These are phyloP conservation scores for Thalassiosira allenii DNA, from an alignment of 352 stramenopile genomes.

Conservation along the genomic window DNA sequence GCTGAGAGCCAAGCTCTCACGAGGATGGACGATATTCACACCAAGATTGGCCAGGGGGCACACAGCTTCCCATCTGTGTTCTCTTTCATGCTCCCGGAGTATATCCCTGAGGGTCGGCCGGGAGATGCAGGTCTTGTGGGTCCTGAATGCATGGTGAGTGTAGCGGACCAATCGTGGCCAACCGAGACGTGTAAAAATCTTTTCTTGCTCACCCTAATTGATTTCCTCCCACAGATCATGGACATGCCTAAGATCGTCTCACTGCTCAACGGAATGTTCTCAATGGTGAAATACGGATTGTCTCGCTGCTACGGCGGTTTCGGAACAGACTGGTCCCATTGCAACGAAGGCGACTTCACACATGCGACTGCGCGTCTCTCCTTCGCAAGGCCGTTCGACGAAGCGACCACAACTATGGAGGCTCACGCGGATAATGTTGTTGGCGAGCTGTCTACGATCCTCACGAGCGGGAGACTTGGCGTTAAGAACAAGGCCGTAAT, in stretches of 20 bases:
- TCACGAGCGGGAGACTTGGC: slow-evolving; percentile 79
- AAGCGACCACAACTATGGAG: slow-evolving; percentile 20
- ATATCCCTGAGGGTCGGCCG: slow-evolving; percentile 43
- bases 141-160: slow-evolving; percentile 54
- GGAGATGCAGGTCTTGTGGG: slow-evolving; percentile 42
- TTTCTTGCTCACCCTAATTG: too few species aligned
- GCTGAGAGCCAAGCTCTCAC: slow-evolving; percentile 31
- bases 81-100: slow-evolving; percentile 72
- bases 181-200: too few species aligned
- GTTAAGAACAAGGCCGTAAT: slow-evolving; percentile 61
- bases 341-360: slow-evolving; percentile 53
- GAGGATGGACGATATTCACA: slow-evolving; percentile 26
- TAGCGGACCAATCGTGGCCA: too few species aligned
- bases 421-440: slow-evolving; percentile 64
- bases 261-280: slow-evolving; percentile 84
- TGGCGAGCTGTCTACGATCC: slow-evolving; percentile 74
- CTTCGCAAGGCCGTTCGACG: slow-evolving; percentile 44
- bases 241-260: too few species aligned
- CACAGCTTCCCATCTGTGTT: slow-evolving; percentile 76
- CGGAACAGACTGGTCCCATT: slow-evolving; percentile 33
- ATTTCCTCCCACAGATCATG: too few species aligned
- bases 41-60: slow-evolving; percentile 67
- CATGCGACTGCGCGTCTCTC: slow-evolving; percentile 43
- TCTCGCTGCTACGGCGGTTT: slow-evolving; percentile 65
- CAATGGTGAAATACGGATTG: slow-evolving; percentile 77